Evolutionary conservation across 768 basidiomycete genomes (phyloP).

Genomic region (Imleria badia): DNA sequence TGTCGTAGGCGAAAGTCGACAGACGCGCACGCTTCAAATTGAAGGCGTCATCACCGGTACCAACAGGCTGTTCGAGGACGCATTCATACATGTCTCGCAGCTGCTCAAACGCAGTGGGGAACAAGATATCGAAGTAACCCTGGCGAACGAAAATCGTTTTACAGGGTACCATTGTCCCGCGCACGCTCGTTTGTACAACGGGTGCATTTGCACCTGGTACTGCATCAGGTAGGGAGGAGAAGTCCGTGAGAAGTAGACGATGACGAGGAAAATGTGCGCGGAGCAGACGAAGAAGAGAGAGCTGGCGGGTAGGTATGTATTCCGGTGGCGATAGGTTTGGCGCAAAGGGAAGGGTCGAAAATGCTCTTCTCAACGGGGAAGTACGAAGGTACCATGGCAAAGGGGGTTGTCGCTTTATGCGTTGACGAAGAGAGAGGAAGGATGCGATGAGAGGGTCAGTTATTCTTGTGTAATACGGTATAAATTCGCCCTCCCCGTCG

Average conservation of each 20-base stretch:
- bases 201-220: conserved; percentile 70
- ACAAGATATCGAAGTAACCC: conserved; percentile 98
- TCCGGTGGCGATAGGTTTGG: conserved; percentile 87
- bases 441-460: conserved; percentile 82
- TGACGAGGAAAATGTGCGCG: conserved; percentile 86
- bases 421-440: conserved; percentile 68
- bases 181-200: conserved; percentile 93
- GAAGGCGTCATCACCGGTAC: conserved; percentile 16
- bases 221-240: conserved; percentile 82
- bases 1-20: conserved; percentile 52
- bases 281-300: conserved; percentile 80
- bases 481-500: conserved; percentile 78
- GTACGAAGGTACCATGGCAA: conserved; percentile 57
- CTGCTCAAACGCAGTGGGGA: conserved; percentile 86
- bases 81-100: conserved; percentile 91
- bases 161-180: conserved; percentile 83
- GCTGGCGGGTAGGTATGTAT: conserved; percentile 89
- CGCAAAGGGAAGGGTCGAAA: conserved; percentile 77
- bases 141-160: conserved; percentile 89
- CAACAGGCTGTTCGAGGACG: conserved; percentile 61
- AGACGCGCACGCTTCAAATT: conserved; percentile 37
- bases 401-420: conserved; percentile 56
- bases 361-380: conserved; percentile 59
- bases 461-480: conserved; percentile 78
- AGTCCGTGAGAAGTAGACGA: conserved; percentile 93